Evolutionary conservation across 164 flowering plant genomes (phyloP), one percentile per base, ranked within the genome.

Genomic region (Amborella trichopoda): DNA sequence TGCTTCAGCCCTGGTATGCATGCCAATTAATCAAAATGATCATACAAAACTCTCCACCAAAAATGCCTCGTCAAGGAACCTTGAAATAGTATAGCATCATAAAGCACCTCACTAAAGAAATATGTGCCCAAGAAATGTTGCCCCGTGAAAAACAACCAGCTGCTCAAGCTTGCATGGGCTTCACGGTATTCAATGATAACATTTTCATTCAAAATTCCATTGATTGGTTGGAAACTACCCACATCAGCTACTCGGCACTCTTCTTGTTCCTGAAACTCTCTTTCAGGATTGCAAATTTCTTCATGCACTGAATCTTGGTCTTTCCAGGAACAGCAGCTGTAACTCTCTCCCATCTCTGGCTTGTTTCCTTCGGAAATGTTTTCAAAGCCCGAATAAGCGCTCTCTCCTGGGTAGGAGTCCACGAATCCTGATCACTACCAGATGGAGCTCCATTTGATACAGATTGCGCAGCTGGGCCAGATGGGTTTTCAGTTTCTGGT

Each of bases 291-390:
- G 81, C 56, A 64, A 89, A 77, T 40, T 89, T 82, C 69, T 85
- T 89, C 85, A 64, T 71, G 56, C 80, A 71, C 50, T 74, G 80
- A 44, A 46, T 69, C 60, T 71, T 51, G 16, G 76, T 76, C 68
- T 89, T 89, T 52, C 97, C 95, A 32, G 95, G 97, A 50, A 89
- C 90, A 12, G 97, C 90, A 21, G 97, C 66, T 2, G 95, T 81
- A 54, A 89, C 90, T 24, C 95, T 71, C 53, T 89, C 94, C 97
- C 80, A 74, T 2, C 80, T 68, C 59, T 74, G 76, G 44, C 10
- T 55, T 1, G 67, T 55, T 43, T 74, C 80, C 67, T 74, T 74
- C 1, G 76, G 80, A 49, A 74, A 71, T 12, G 76, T 71, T 53
- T 74, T 74, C 34, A 71, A 51, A 56, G 76, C 80, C 55, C 71